Conservation (phyloP, 2,329 filamentous ascomycete genomes). For the Calycina herbarum region DNA sequence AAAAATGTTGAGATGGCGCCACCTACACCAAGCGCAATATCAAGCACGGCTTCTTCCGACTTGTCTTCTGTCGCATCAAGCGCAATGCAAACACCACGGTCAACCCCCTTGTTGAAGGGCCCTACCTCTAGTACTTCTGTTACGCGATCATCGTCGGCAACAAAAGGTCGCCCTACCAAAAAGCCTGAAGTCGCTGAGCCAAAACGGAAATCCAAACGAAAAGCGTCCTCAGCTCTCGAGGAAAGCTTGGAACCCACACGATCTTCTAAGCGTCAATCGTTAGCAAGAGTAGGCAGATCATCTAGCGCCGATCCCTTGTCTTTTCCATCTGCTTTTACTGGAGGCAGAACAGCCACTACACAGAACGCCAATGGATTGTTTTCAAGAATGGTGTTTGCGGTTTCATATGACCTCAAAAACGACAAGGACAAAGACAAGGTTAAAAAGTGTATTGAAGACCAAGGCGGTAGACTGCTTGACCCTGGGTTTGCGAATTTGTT, state of each 20-base stretch:
- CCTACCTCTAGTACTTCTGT: neutral
- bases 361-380: constrained; percentile 52
- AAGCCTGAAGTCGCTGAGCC: neutral
- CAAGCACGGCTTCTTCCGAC: neutral
- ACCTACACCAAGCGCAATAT: neutral
- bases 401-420: constrained; percentile 63
- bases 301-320: constrained; percentile 32
- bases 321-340: constrained; percentile 7
- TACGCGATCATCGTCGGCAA: neutral
- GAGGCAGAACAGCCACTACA: neutral
- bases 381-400: constrained; percentile 80
- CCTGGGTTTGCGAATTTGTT: constrained; percentile 79
- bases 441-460: constrained; percentile 61
- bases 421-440: constrained; percentile 59
- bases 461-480: constrained; percentile 71
- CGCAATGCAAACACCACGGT: neutral
- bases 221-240: neutral
- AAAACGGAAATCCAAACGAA: constrained; percentile 1
- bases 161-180: neutral
- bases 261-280: constrained; percentile 28
- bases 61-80: neutral
- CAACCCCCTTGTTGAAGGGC: neutral
- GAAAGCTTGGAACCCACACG: constrained; percentile 14
- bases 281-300: constrained; percentile 10
- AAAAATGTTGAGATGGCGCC: neutral